These are phyloP conservation scores for Ambrosia artemisiifolia DNA, from an alignment of 129 eudicot species.

Conservation along the genomic window DNA sequence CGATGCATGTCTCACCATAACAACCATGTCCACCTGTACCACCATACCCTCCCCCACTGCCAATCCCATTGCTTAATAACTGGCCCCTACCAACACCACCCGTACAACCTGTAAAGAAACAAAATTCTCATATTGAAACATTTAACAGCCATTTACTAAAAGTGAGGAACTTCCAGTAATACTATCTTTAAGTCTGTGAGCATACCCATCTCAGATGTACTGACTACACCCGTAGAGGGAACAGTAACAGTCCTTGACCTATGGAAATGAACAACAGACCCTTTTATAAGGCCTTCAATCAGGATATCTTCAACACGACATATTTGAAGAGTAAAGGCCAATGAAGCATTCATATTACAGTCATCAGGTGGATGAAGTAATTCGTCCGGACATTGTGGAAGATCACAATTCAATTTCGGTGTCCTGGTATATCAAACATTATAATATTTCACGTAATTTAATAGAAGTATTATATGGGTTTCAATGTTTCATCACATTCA, in stretches of 20 bases:
- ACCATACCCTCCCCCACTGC: slow-evolving; percentile 96
- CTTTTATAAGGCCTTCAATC: slow-evolving; percentile 81
- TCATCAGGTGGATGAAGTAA: slow-evolving; percentile 94
- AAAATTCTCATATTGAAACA: slow-evolving; percentile 3
- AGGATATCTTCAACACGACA: slow-evolving; percentile 97
- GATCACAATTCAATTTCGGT: slow-evolving; percentile 75
- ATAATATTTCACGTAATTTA: not conserved
- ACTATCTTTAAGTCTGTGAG: not conserved
- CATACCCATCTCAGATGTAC: slow-evolving; percentile 87
- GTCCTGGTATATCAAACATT: slow-evolving; percentile 44
- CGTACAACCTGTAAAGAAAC: slow-evolving; percentile 55
- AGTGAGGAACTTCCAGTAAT: not conserved
- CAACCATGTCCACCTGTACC: slow-evolving; percentile 85
- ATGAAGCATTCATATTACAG: slow-evolving; percentile 87
- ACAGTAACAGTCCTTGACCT: slow-evolving; percentile 74
- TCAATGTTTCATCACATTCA: not conserved
- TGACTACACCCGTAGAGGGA: slow-evolving; percentile 62
- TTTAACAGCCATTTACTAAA: not conserved
- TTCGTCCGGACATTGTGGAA: slow-evolving; percentile 69
- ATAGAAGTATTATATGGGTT: not conserved
- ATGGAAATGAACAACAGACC: slow-evolving; percentile 93
- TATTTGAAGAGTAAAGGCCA: slow-evolving; percentile 89
- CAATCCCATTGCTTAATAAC: slow-evolving; percentile 56
- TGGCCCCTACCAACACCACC: slow-evolving; percentile 81
- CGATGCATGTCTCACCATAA: slow-evolving; percentile 51